Conservation (phyloP, 2,329 filamentous ascomycete species). For the Epichloe hybrida region DNA sequence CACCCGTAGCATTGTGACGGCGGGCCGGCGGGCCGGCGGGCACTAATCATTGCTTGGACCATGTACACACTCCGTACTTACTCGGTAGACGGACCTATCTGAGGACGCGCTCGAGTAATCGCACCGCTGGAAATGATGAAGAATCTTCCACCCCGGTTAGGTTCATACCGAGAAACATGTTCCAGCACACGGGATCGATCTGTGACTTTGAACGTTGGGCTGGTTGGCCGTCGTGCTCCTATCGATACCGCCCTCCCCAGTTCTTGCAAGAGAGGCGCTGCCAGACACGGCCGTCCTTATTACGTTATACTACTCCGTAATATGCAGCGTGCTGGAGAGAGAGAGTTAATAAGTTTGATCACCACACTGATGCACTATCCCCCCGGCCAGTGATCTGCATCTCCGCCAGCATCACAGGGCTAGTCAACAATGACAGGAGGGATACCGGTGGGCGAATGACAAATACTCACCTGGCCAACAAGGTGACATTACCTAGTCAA, state of each 20-base stretch:
- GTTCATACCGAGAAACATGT: slow-evolving; percentile 3
- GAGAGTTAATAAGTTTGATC: no score
- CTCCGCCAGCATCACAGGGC: background rate
- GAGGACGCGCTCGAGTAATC: background rate
- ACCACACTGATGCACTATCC: background rate
- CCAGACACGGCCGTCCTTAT: background rate
- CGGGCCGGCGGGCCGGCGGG: background rate
- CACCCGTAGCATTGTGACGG: background rate
- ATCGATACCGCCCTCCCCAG: background rate
- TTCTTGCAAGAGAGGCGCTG: background rate
- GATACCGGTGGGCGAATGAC: background rate
- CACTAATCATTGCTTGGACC: background rate
- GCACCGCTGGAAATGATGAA: slow-evolving; percentile 3
- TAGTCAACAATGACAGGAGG: background rate
- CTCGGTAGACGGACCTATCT: background rate
- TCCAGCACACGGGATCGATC: background rate
- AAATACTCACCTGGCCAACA: background rate
- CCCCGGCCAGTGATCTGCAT: background rate
- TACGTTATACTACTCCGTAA: background rate
- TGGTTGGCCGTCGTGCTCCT: background rate
- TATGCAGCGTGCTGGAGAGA: background rate
- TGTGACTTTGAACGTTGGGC: background rate
- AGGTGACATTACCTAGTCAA: background rate
- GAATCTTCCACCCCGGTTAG: slow-evolving; percentile 1
- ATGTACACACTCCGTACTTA: background rate